phyloP scores from a whole-genome alignment of 2,329 filamentous ascomycete genomes.

The Beauveria australis region DNA sequence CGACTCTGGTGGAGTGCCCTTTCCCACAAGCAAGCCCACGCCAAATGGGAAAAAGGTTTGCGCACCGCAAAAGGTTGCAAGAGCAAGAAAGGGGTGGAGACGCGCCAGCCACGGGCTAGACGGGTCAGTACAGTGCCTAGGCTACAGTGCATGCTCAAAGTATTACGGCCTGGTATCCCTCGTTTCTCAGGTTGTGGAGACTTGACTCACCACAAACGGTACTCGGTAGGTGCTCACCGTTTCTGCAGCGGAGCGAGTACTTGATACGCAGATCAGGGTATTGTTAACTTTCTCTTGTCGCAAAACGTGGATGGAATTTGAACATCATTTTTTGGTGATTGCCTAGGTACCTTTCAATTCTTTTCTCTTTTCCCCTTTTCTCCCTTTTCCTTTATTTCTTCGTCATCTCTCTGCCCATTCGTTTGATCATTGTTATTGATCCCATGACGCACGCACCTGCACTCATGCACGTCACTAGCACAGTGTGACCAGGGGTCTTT shows the following conservation, averaged over 20 bases:
- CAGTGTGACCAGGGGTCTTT: not conserved
- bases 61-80: not conserved
- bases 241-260: not conserved
- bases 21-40: conserved; percentile 6
- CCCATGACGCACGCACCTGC: not conserved
- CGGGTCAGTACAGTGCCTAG: not conserved
- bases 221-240: not conserved
- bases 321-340: no score
- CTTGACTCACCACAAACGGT: not conserved
- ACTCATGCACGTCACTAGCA: not conserved
- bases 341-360: no score
- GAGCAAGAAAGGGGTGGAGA: conserved; percentile 12
- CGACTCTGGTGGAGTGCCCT: conserved; percentile 15
- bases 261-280: not conserved
- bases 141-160: not conserved
- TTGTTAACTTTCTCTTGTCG: not conserved
- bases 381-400: not conserved
- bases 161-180: not conserved
- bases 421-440: no score
- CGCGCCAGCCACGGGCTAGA: not conserved
- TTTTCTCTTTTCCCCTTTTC: no score
- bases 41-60: conserved; percentile 2
- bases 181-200: not conserved
- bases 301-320: no score
- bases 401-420: not conserved